These are phyloP conservation scores for Lagenidium giganteum DNA, from an alignment of 352 stramenopile species.

Conservation along the genomic window DNA sequence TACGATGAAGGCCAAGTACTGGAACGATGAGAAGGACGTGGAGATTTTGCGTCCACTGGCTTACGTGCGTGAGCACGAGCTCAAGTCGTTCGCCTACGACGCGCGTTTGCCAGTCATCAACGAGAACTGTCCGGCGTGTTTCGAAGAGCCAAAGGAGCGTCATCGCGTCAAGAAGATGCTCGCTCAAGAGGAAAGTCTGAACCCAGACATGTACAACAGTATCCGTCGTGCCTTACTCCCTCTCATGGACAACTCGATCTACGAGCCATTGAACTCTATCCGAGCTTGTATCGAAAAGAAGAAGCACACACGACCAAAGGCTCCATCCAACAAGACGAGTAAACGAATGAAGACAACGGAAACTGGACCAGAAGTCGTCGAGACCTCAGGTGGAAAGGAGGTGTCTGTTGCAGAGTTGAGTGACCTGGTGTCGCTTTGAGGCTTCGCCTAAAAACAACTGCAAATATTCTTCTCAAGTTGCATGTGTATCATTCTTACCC, in stretches of 20 bases:
- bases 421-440: neutral
- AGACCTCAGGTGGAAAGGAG: neutral
- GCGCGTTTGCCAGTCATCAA: slow-evolving; percentile 91
- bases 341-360: neutral
- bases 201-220: slow-evolving; percentile 49
- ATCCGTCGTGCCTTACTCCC: slow-evolving; percentile 30
- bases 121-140: slow-evolving; percentile 96
- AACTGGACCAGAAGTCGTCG: neutral
- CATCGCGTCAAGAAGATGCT: slow-evolving; percentile 92
- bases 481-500: no score
- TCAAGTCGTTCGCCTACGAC: slow-evolving; percentile 42
- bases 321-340: slow-evolving; percentile 13
- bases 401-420: neutral
- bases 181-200: slow-evolving; percentile 82
- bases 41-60: slow-evolving; percentile 90
- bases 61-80: slow-evolving; percentile 89
- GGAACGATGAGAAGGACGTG: slow-evolving; percentile 83
- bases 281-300: slow-evolving; percentile 21
- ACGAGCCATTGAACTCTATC: slow-evolving; percentile 32
- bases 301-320: slow-evolving; percentile 17
- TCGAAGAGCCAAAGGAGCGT: slow-evolving; percentile 92
- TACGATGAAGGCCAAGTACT: slow-evolving; percentile 11
- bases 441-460: slow-evolving; percentile 2
- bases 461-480: no score
- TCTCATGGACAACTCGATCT: slow-evolving; percentile 59